These are phyloP conservation scores for Chaetomium globosum DNA, from an alignment of 2,329 filamentous ascomycete genomes.

Conservation along the genomic window DNA sequence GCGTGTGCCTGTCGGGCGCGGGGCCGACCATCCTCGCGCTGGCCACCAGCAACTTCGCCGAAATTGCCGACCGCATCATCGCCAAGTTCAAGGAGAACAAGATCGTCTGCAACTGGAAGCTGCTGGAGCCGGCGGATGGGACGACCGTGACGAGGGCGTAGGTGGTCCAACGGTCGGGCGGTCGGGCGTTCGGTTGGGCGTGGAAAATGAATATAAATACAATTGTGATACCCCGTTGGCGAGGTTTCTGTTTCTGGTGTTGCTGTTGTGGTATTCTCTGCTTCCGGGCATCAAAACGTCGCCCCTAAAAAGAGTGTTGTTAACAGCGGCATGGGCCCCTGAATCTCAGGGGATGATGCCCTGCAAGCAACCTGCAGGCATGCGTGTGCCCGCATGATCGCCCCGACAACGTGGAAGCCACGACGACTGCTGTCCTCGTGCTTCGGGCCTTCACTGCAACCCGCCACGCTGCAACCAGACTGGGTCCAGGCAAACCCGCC, in stretches of 20 bases:
- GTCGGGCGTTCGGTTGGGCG: neutral
- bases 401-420: neutral
- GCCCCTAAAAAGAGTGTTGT: neutral
- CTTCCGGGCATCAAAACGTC: neutral
- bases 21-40: conserved; percentile 93
- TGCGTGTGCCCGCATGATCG: neutral
- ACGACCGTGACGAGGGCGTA: conserved; percentile 27
- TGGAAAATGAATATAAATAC: conserved; percentile 1
- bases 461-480: too few relatives aligned
- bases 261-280: neutral
- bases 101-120: conserved; percentile 81
- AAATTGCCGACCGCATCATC: conserved; percentile 80
- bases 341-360: neutral
- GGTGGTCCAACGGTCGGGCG: neutral
- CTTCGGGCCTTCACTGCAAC: neutral
- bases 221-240: conserved; percentile 5
- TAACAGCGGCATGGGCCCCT: neutral
- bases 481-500: neutral
- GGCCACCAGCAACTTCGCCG: conserved; percentile 84
- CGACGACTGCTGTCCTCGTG: neutral
- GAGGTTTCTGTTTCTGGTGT: neutral
- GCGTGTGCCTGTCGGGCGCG: conserved; percentile 92
- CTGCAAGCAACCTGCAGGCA: neutral
- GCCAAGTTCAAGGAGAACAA: conserved; percentile 69
- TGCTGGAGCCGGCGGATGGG: conserved; percentile 85